These are phyloP conservation scores for Ganoderma sp. DNA, from an alignment of 1,284 basidiomycete genomes.

Conservation along the genomic window DNA sequence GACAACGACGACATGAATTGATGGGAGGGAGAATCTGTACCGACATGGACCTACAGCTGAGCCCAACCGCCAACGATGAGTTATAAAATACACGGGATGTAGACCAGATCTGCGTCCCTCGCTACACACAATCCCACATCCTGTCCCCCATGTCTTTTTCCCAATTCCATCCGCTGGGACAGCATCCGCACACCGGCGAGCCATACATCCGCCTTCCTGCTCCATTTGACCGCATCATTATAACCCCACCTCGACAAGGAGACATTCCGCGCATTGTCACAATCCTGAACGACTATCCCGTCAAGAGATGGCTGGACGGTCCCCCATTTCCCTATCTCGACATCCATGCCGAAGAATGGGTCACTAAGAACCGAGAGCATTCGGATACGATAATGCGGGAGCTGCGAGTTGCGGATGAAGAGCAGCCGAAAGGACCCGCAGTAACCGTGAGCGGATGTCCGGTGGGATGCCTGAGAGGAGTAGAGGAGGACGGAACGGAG, in stretches of 20 bases:
- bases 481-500: constrained; percentile 54
- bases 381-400: constrained; percentile 47
- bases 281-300: constrained; percentile 56
- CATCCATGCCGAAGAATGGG: constrained; percentile 47
- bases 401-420: constrained; percentile 39
- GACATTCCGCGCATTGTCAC: constrained; percentile 48
- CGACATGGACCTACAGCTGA: constrained; percentile 17
- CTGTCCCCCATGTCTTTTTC: constrained; percentile 25
- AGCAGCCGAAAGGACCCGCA: constrained; percentile 36
- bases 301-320: constrained; percentile 52
- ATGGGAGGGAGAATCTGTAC: constrained; percentile 16
- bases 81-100: constrained; percentile 8
- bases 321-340: constrained; percentile 59
- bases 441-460: constrained; percentile 49
- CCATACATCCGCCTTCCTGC: constrained; percentile 37
- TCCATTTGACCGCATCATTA: constrained; percentile 57
- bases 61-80: neutral
- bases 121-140: constrained; percentile 2
- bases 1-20: constrained; percentile 7
- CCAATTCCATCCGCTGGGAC: constrained; percentile 33
- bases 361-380: constrained; percentile 33
- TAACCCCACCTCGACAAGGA: constrained; percentile 59
- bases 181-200: constrained; percentile 36
- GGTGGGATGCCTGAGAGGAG: constrained; percentile 52
- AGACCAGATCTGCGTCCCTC: neutral